Evolutionary conservation across 192 early-diverging fungal genomes (phyloP), one percentile per base, ranked within the genome.

Genomic region (Linnemannia exigua): DNA sequence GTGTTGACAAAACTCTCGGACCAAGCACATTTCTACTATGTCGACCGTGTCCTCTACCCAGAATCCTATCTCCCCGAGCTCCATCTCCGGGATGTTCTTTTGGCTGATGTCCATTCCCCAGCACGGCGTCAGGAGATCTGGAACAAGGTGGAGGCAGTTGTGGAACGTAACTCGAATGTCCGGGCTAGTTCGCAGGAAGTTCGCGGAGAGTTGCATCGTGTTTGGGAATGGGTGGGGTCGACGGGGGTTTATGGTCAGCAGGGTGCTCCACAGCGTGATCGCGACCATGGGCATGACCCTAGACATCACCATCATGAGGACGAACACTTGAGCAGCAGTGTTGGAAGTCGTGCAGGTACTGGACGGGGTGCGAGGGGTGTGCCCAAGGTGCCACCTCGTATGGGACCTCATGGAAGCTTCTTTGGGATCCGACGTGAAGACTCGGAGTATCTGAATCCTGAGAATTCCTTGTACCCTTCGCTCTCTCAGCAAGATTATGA

Each of bases 161-260:
- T 94, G 7, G 93, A 93, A 80, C 87, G 88, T 16, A 94, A 91
- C 47, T 90, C 93, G 22, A 94, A 94, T 72, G 93, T 94, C 25
- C 89, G 93, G 17, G 88, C 90, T n/a, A 81, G 89, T 12, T 90
- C 90, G 16, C 90, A 91, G 25, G 91, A 91, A 6, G 89, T 92
- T 4, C 88, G 90, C 0, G 93, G 93, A 19, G 93, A 94, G 76
- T 87, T 90, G 14, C 91, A 92, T 79, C 88, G 91, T n/a, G 88
- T 89, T 63, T 94, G 93, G 93, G 93, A 94, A 61, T 94, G 93
- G 93, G 91, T 94, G 31, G 93, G 93, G 2, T 87, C 84, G 1
- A 54, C 84, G 5, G 78, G 84, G 9, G 79, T 80, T 3, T 61
- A 80, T 52, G 44, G 58, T 15, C 72, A 85, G n/a, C 72, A 70